These are phyloP conservation scores for Collybia nuda DNA, from an alignment of 768 basidiomycete species.

Conservation along the genomic window DNA sequence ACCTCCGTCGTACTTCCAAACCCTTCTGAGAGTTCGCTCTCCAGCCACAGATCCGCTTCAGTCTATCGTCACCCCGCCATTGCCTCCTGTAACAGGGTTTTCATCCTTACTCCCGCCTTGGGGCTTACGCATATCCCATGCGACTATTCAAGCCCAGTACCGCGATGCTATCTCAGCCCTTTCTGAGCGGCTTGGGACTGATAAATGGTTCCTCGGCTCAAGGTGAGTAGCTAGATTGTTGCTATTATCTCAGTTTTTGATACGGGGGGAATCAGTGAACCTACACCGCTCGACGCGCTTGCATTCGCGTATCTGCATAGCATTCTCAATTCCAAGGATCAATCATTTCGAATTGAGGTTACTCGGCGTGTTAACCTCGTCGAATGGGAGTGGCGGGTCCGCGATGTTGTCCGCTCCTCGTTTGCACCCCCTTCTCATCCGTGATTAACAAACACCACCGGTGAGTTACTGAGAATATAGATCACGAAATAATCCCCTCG, in stretches of 20 bases:
- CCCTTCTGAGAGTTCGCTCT: slow-evolving; percentile 37
- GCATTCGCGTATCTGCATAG: slow-evolving; percentile 79
- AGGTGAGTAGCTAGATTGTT: slow-evolving; percentile 35
- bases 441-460: background rate
- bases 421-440: slow-evolving; percentile 30
- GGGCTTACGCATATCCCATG: slow-evolving; percentile 54
- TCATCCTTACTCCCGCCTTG: slow-evolving; percentile 59
- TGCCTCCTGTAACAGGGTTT: slow-evolving; percentile 70
- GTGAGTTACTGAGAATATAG: too few relatives aligned
- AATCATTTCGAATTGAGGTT: slow-evolving; percentile 58
- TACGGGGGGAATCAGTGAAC: slow-evolving; percentile 42
- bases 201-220: slow-evolving; percentile 82
- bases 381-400: slow-evolving; percentile 75
- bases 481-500: too few relatives aligned
- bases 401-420: slow-evolving; percentile 52
- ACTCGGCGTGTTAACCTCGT: slow-evolving; percentile 74
- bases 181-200: slow-evolving; percentile 71
- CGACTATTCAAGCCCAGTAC: slow-evolving; percentile 56
- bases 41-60: slow-evolving; percentile 36
- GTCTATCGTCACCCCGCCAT: slow-evolving; percentile 60
- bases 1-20: slow-evolving; percentile 36
- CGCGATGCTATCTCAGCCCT: slow-evolving; percentile 71
- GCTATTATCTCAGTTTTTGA: background rate
- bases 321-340: slow-evolving; percentile 46
- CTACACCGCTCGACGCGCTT: slow-evolving; percentile 81